Evolutionary conservation across 495 filamentous ascomycete genomes (phyloP), one percentile per base, ranked within the genome.

Genomic region (Penicillium desertorum): DNA sequence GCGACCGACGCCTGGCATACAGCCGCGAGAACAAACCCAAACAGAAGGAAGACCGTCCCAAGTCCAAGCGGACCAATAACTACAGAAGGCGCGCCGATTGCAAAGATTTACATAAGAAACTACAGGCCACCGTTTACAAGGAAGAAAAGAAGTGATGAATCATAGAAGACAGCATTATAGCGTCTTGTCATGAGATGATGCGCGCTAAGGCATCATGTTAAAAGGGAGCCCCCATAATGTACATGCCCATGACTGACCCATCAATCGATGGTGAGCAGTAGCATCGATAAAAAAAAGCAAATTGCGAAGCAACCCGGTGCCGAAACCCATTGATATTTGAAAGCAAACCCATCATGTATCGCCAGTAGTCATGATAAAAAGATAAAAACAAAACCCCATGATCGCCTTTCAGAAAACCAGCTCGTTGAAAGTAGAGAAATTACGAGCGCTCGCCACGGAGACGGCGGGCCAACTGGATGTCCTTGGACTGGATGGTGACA

Each of bases 401-500:
- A 79, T 79, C 76, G 76, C 76, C 76, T 68, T 74, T 69, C 76
- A 72, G 71, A 60, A 73, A 71, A 57, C 43, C 53, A 55, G 44
- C 53, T 55, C 53, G 11, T 55, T 27, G 17, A 55, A 46, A 55
- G 9, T 25, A 25, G 17, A 25, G 39, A 46, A 69, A 71, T 62
- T 88, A 89, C 76, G 85, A 86, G 77, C 92, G 91, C 85, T 97
- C 92, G 73, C 92, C 92, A 80, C 92, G 91, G 80, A 96, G 91
- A 73, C 92, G 90, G 67, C 92, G 91, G 71, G 92, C 91, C 61
- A 96, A 89, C 83, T 96, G 92, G 82, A 96, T 96, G 75, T 96
- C 92, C 88, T 96, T 96, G 80, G 81, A 84, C 79, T 92, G 88
- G 80, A 92, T 94, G 75, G 89, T 93, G 76, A 93, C 89, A 88